Conservation (phyloP, 2,329 filamentous ascomycete genomes). For the Bipolaris cookei region DNA sequence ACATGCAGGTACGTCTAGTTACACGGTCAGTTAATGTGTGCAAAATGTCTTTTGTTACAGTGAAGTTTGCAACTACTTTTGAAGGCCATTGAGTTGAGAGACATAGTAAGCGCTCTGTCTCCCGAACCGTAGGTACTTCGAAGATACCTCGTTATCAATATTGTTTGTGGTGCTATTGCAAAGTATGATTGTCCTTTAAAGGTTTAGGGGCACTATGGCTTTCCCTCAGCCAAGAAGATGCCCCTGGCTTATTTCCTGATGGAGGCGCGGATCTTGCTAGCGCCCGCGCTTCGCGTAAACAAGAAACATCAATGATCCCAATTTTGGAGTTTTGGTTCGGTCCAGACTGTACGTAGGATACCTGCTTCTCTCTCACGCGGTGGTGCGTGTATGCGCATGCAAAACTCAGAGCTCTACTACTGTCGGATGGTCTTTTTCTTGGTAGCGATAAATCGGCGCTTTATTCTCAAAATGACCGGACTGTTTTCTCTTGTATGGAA, state of each 20-base stretch:
- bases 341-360: not conserved
- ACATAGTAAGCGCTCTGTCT: not conserved
- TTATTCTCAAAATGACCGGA: not conserved
- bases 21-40: not conserved
- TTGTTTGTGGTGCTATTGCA: not conserved
- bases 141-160: not conserved
- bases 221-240: slow-evolving; percentile 3
- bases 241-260: slow-evolving; percentile 8
- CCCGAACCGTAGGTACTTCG: not conserved
- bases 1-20: not conserved
- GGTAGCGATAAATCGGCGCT: not conserved
- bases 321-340: slow-evolving; percentile 3
- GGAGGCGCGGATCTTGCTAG: slow-evolving; percentile 10
- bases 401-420: not conserved
- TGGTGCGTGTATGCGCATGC: not conserved
- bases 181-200: not conserved
- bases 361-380: not conserved
- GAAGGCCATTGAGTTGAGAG: not conserved
- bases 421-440: not conserved
- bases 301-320: slow-evolving; percentile 3
- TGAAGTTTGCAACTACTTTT: not conserved
- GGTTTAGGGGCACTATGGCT: slow-evolving; percentile 2
- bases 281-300: slow-evolving; percentile 8
- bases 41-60: too few species aligned
- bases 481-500: not conserved